Percentiles rank a stretch among this genome's conserved stretches.
phyloP scores from a whole-genome alignment of 129 eudicot genomes.

The Artemisia argyi region DNA sequence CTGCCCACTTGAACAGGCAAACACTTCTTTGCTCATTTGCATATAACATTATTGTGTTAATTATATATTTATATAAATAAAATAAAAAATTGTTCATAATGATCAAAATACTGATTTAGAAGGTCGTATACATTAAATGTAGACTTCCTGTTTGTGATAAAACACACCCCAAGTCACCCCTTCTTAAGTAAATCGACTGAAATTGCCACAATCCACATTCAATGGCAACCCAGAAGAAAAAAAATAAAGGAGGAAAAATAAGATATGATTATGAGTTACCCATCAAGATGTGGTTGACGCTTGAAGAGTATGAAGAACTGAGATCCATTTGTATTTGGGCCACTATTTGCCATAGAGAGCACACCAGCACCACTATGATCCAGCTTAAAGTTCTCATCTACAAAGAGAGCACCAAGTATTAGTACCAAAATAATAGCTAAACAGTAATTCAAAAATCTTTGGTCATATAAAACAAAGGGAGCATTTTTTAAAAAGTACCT shows the following conservation, averaged over 20 bases:
- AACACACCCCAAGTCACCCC: background rate
- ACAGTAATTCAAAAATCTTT: background rate
- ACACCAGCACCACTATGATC: slow-evolving; percentile 76
- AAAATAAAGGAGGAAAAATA: background rate
- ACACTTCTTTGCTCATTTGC: background rate
- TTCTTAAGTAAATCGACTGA: background rate
- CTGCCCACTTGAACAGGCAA: background rate
- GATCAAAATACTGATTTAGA: background rate
- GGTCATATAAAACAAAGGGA: no score
- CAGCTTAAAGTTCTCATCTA: slow-evolving; percentile 90
- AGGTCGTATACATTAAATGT: background rate
- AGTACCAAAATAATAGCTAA: background rate
- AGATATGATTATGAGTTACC: slow-evolving; percentile 42
- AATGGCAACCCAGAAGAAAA: background rate
- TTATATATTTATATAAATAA: background rate
- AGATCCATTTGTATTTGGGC: slow-evolving; percentile 94
- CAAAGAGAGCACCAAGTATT: slow-evolving; percentile 17
- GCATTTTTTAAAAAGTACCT: slow-evolving; percentile 45
- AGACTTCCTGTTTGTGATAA: background rate
- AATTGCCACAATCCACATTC: no score
- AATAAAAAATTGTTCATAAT: background rate
- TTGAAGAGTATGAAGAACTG: slow-evolving; percentile 88
- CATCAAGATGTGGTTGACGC: slow-evolving; percentile 89
- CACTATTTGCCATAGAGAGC: slow-evolving; percentile 97
- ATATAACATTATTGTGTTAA: background rate